Evolutionary conservation across 2,329 filamentous ascomycete genomes (phyloP).

Genomic region (Colletotrichum orbiculare): DNA sequence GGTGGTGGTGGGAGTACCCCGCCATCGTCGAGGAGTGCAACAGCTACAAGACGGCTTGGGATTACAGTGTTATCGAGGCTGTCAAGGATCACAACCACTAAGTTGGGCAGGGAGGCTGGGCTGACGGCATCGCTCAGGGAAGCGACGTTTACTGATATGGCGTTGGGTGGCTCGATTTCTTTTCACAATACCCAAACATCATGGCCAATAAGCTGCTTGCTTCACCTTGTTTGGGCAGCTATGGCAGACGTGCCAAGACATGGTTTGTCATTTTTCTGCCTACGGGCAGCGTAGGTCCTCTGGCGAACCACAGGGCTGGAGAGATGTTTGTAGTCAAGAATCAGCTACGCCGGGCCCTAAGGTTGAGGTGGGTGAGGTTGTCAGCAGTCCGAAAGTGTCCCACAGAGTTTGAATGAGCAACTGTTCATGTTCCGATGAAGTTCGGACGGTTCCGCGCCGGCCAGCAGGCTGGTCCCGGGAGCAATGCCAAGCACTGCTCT

Average conservation of each 20-base stretch:
- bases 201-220: constrained; percentile 12
- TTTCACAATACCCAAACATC: constrained; percentile 22
- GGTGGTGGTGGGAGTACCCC: constrained; percentile 73
- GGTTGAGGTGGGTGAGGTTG: too few species aligned
- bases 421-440: too few species aligned
- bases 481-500: too few species aligned
- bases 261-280: constrained; percentile 15
- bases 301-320: too few species aligned
- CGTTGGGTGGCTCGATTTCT: constrained; percentile 33
- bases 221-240: constrained; percentile 6
- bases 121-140: neutral
- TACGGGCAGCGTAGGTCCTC: neutral
- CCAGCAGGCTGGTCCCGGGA: too few species aligned
- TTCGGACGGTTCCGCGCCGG: too few species aligned
- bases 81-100: constrained; percentile 53
- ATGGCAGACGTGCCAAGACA: constrained; percentile 5
- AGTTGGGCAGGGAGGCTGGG: neutral
- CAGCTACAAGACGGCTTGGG: constrained; percentile 65
- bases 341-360: too few species aligned
- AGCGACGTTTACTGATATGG: constrained; percentile 19
- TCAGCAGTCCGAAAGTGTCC: too few species aligned
- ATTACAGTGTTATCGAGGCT: constrained; percentile 67
- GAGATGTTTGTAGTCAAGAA: too few species aligned
- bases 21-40: constrained; percentile 66
- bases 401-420: too few species aligned